Base-by-base conservation (phyloP, 345 rosid genomes). In the Gossypioides kirkii region DNA sequence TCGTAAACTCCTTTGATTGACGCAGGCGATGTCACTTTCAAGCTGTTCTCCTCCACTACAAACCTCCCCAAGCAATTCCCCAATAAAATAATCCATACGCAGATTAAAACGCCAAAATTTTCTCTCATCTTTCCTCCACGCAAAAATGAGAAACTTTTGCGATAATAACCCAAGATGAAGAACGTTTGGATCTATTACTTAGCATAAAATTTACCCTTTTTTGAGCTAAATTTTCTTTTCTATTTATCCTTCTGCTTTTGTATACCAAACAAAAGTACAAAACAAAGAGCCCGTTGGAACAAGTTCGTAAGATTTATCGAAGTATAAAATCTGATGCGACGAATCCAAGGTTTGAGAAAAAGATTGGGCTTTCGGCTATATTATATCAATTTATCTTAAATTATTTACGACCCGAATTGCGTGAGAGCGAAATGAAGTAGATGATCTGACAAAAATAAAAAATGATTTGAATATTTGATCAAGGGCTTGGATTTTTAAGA, bases 1-100 rank as follows among this genome's bases (percentile, higher is more conserved):
- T 90, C 87, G 45, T 86, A 82, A 42, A 62, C 77, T 38, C 92
- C 95, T 64, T 75, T 86, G 55, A 86, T 70, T 2, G 87, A 79
- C 28, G 82, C 82, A 0, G 95, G 95, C 0, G 88, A 82, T 20
- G 84, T 80, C 47, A 90, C 82, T 74, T 78, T 85, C 80, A 90
- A 80, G 80, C 80, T 87, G 84, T 85, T 86, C 83, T 87, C 90
- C 87, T 93, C 94, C 80, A 93, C 98, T 73, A 87, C 86, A 73
- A 90, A 94, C 79, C 89, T 87, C 45, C 90, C 89, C 42, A 77
- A 9, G 32, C 91, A 81, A 28, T 73, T 77, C 75, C 84, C 84
- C 73, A 78, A 76, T 2, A 85, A 71, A 78, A 87, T 71, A 77
- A 87, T 46, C 86, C 81, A 87, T 26, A 85, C 58, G 76, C 73